These are phyloP conservation scores for Leishmania mexicana DNA, from an alignment of 208 protist species.

Conservation along the genomic window DNA sequence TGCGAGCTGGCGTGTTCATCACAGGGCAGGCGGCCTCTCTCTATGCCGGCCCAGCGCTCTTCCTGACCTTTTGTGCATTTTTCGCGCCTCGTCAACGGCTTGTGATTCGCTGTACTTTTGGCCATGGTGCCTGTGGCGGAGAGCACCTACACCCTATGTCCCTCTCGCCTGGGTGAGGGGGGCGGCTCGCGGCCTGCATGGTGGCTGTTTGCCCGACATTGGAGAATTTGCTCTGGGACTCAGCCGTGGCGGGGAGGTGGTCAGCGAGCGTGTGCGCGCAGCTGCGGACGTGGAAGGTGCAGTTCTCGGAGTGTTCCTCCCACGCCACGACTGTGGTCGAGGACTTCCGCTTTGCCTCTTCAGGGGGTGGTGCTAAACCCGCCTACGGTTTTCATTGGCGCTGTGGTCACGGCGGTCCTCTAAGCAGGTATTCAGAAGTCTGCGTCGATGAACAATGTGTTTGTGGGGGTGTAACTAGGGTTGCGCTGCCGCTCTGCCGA, in stretches of 20 bases:
- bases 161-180: constrained; percentile 7
- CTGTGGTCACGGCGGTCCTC: constrained; percentile 15
- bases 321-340: constrained; percentile 8
- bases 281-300: constrained; percentile 18
- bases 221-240: constrained; percentile 22
- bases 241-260: constrained; percentile 25
- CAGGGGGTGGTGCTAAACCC: constrained; percentile 12
- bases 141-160: constrained; percentile 22
- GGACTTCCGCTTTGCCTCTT: constrained; percentile 8
- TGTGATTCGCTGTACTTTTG: constrained; percentile 25
- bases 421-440: constrained; percentile 24
- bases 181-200: constrained; percentile 23
- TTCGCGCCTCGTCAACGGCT: constrained; percentile 17
- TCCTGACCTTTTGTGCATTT: constrained; percentile 23
- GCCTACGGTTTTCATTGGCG: constrained; percentile 20
- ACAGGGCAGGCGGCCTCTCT: constrained; percentile 21
- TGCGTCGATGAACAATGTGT: constrained; percentile 21
- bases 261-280: constrained; percentile 24
- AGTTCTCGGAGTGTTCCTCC: constrained; percentile 14
- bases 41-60: constrained; percentile 17
- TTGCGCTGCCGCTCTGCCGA: constrained; percentile 27
- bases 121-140: constrained; percentile 20
- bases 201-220: constrained; percentile 23
- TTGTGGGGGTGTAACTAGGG: constrained; percentile 16
- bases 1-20: constrained; percentile 22